Percentiles rank a stretch among this genome's conserved stretches.
Conservation (phyloP, 371 early-diverging fungal species). For the Mucor mucedo region DNA sequence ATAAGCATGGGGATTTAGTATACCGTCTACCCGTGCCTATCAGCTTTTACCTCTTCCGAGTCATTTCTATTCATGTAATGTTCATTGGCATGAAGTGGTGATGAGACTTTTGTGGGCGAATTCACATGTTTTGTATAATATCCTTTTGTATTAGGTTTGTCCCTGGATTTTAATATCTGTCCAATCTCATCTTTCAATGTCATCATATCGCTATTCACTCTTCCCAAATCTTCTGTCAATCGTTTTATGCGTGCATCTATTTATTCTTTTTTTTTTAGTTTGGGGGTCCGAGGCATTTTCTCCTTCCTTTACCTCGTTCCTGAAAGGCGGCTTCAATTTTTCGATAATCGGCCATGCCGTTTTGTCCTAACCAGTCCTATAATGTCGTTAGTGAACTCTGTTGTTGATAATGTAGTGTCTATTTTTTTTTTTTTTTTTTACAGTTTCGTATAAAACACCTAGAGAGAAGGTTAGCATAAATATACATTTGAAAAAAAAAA, state of each 20-base stretch:
- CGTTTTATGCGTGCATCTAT: slow-evolving; percentile 57
- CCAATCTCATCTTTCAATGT: slow-evolving; percentile 59
- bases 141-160: slow-evolving; percentile 29
- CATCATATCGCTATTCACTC: slow-evolving; percentile 55
- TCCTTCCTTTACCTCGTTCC: slow-evolving; percentile 52
- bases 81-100: slow-evolving; percentile 6
- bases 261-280: background rate
- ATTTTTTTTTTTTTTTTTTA: slow-evolving; percentile 18
- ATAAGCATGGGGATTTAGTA: background rate
- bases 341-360: slow-evolving; percentile 58
- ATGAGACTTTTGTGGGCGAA: slow-evolving; percentile 22
- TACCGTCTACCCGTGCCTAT: too few relatives aligned
- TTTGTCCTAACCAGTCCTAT: slow-evolving; percentile 56
- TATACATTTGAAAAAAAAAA: background rate
- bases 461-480: background rate
- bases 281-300: background rate
- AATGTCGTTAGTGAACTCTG: background rate
- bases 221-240: slow-evolving; percentile 59
- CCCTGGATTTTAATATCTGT: slow-evolving; percentile 60
- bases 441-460: slow-evolving; percentile 71
- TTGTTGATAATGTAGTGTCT: background rate
- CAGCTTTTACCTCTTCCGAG: slow-evolving; percentile 7
- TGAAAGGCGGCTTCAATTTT: slow-evolving; percentile 64
- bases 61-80: background rate
- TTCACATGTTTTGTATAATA: slow-evolving; percentile 17